These are phyloP conservation scores for Phialophora tarda DNA, from an alignment of 2,329 filamentous ascomycete genomes.

Conservation along the genomic window DNA sequence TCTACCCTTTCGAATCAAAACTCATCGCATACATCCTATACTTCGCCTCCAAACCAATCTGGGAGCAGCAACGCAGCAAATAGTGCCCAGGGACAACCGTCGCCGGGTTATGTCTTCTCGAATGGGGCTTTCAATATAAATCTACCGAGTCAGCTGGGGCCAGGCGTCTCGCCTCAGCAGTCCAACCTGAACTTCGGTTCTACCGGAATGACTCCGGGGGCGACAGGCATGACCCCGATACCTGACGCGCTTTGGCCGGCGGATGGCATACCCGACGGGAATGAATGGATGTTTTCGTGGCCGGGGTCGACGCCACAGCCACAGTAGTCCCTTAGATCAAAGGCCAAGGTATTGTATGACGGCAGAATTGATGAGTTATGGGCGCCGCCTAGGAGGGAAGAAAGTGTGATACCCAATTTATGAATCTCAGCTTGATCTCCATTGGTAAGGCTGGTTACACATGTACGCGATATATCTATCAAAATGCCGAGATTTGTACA, in stretches of 20 bases:
- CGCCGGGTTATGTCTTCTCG: conserved; percentile 22
- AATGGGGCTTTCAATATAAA: conserved; percentile 14
- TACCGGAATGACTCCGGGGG: conserved; percentile 36
- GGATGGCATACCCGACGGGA: conserved; percentile 30
- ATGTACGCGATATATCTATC: neutral
- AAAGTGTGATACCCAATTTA: neutral
- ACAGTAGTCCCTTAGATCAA: conserved; percentile 3
- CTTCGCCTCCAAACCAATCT: conserved; percentile 32
- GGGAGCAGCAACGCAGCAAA: conserved; percentile 23
- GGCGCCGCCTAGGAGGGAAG: neutral
- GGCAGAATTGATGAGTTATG: neutral
- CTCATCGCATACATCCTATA: conserved; percentile 35
- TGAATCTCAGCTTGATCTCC: neutral
- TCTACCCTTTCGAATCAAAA: conserved; percentile 31
- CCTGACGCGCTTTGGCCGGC: conserved; percentile 34
- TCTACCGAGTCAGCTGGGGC: conserved; percentile 6
- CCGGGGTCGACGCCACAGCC: conserved; percentile 32
- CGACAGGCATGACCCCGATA: conserved; percentile 36
- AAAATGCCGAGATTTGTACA: neutral
- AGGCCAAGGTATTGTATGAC: neutral
- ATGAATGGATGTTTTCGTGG: conserved; percentile 38
- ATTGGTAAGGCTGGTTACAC: neutral
- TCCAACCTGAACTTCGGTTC: conserved; percentile 17
- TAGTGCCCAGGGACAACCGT: conserved; percentile 18
- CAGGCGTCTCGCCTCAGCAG: conserved; percentile 11